phyloP scores from a whole-genome alignment of 768 basidiomycete species.

The Cyclocybe aegerita region DNA sequence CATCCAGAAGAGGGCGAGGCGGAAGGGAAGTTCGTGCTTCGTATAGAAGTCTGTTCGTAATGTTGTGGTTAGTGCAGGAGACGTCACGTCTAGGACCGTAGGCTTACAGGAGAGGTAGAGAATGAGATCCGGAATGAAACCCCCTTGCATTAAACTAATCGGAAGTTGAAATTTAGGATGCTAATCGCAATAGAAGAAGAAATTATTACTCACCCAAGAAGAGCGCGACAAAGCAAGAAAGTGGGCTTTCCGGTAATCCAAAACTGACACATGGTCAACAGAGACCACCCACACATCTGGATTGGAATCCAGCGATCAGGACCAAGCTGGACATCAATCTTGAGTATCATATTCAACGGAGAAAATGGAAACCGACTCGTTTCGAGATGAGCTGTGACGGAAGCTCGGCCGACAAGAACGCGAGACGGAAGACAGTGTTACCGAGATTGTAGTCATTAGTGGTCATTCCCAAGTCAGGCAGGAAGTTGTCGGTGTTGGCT shows the following conservation, averaged over 20 bases:
- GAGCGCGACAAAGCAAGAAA: constrained; percentile 48
- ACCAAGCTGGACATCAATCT: constrained; percentile 37
- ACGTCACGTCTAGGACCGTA: too few species aligned
- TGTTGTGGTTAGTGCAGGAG: background rate
- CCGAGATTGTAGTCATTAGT: constrained; percentile 58
- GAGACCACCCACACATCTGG: constrained; percentile 56
- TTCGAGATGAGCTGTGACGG: constrained; percentile 67
- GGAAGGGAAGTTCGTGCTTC: constrained; percentile 55
- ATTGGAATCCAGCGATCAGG: constrained; percentile 66
- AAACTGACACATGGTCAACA: constrained; percentile 53
- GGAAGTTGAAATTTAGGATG: background rate
- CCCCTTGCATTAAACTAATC: constrained; percentile 25
- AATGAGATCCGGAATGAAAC: constrained; percentile 60
- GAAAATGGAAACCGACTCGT: constrained; percentile 31
- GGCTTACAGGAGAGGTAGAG: constrained; percentile 59
- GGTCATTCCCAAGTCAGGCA: constrained; percentile 54
- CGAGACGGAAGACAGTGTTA: constrained; percentile 50
- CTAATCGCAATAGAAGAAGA: background rate
- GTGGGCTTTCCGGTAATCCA: constrained; percentile 52
- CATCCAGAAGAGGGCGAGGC: constrained; percentile 57
- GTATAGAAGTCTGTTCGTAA: constrained; percentile 54
- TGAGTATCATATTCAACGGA: background rate
- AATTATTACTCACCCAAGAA: constrained; percentile 34
- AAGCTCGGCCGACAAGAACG: constrained; percentile 56
- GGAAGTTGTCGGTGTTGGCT: constrained; percentile 58